phyloP scores from a whole-genome alignment of 2,329 filamentous ascomycete genomes.

The Cordyceps javanica region DNA sequence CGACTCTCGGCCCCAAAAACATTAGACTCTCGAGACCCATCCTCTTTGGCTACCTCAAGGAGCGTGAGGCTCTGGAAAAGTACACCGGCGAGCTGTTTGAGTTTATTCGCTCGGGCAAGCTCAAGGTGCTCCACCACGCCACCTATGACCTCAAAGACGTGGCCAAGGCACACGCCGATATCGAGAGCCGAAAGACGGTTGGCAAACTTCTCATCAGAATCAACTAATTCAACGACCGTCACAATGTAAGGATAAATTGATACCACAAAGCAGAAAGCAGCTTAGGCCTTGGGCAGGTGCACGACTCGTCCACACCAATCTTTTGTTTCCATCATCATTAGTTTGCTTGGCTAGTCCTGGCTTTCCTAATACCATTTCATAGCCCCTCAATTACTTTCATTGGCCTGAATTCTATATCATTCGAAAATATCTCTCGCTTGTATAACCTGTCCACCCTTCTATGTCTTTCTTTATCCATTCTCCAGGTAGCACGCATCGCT shows the following conservation, averaged over 20 bases:
- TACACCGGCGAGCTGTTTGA: constrained; percentile 69
- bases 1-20: constrained; percentile 65
- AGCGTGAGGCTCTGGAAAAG: constrained; percentile 62
- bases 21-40: constrained; percentile 69
- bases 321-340: not conserved
- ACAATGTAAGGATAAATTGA: not conserved
- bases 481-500: constrained; percentile 8
- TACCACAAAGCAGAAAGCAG: not conserved
- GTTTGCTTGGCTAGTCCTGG: not conserved
- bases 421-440: constrained; percentile 12
- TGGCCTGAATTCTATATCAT: not conserved
- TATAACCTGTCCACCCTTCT: constrained; percentile 16
- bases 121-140: constrained; percentile 70
- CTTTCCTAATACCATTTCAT: not conserved
- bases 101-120: constrained; percentile 60
- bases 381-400: not conserved
- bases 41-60: constrained; percentile 63
- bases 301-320: not conserved
- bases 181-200: constrained; percentile 75
- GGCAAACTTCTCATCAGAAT: constrained; percentile 76
- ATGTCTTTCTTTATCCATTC: not conserved
- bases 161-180: constrained; percentile 65
- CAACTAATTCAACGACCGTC: constrained; percentile 27
- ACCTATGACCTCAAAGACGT: constrained; percentile 71
- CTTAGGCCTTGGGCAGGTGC: not conserved